phyloP scores from a whole-genome alignment of 306 rosid species.

The Vigna unguiculata region DNA sequence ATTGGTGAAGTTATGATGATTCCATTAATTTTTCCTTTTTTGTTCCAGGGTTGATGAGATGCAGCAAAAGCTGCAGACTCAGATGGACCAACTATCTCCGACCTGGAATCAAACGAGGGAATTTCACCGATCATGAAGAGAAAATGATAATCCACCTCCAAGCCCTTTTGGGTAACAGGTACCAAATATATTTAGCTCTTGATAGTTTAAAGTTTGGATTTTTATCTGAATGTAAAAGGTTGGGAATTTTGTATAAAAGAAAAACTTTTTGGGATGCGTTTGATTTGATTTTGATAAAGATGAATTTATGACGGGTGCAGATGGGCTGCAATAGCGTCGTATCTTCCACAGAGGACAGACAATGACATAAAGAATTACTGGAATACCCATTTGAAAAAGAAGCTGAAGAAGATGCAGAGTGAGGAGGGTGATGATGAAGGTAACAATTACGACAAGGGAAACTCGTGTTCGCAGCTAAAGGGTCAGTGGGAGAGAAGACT shows the following conservation, averaged over 20 bases:
- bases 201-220: background rate
- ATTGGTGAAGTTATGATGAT: background rate
- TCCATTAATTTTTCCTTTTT: background rate
- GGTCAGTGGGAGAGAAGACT: conserved; percentile 99
- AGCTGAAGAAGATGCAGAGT: conserved; percentile 48
- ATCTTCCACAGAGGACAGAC: conserved; percentile 75
- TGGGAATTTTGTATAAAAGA: background rate
- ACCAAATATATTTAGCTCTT: background rate
- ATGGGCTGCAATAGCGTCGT: conserved; percentile 87
- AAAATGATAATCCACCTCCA: conserved; percentile 92
- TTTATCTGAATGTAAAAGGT: background rate
- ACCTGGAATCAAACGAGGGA: conserved; percentile 86
- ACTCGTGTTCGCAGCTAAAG: conserved; percentile 52
- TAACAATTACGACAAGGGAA: background rate
- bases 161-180: conserved; percentile 92
- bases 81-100: conserved; percentile 95
- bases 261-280: background rate
- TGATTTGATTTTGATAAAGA: background rate
- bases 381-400: conserved; percentile 73
- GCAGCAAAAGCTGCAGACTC: conserved; percentile 95
- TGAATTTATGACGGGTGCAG: conserved; percentile 40
- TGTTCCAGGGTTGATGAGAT: conserved; percentile 74
- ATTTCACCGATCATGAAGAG: conserved; percentile 79
- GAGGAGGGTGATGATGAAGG: conserved; percentile 15
- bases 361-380: conserved; percentile 74